Evolutionary conservation across 345 rosid genomes (phyloP).

Genomic region (Alliaria petiolata): DNA sequence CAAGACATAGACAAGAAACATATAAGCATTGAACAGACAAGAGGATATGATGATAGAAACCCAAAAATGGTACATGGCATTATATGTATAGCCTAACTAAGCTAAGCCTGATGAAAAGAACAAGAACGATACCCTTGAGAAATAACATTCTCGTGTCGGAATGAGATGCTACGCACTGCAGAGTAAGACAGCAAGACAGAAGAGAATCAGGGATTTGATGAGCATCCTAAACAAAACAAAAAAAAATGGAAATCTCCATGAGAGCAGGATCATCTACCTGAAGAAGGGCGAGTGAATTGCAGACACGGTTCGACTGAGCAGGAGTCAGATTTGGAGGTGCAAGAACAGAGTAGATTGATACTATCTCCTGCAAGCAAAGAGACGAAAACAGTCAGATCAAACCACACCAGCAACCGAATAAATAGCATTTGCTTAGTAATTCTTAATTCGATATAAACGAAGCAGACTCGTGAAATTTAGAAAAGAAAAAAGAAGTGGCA

Average conservation of each 20-base stretch:
- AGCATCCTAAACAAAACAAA: not conserved
- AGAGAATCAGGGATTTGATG: conserved; percentile 11
- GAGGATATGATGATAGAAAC: not conserved
- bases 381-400: not conserved
- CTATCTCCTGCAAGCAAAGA: conserved; percentile 69
- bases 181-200: conserved; percentile 16
- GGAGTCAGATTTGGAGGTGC: conserved; percentile 88
- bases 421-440: not conserved
- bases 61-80: not conserved
- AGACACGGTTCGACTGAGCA: conserved; percentile 94
- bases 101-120: not conserved
- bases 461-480: not conserved
- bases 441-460: not conserved
- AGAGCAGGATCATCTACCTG: conserved; percentile 48
- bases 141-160: conserved; percentile 92
- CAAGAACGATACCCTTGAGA: conserved; percentile 64
- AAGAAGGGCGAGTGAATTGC: conserved; percentile 98
- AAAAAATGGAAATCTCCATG: not conserved
- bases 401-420: not conserved
- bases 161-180: conserved; percentile 99
- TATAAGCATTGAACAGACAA: not conserved
- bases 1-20: not conserved
- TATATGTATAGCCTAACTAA: not conserved
- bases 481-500: not conserved
- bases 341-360: conserved; percentile 91